phyloP scores from a whole-genome alignment of 192 early-diverging fungal genomes.

The Pilobolus umbonatus region DNA sequence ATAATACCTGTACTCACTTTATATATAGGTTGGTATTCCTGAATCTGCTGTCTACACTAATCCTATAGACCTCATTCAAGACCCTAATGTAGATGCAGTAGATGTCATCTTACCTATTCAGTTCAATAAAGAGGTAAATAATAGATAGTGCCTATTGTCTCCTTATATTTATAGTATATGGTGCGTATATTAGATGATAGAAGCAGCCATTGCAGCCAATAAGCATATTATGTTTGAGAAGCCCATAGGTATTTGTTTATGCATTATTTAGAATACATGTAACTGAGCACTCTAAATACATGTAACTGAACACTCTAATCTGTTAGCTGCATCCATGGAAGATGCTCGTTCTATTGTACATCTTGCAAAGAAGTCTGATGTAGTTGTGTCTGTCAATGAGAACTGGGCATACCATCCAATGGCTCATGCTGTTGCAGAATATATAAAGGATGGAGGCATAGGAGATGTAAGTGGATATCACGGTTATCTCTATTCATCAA shows the following conservation, averaged over 20 bases:
- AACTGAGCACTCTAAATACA: not conserved
- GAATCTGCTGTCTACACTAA: constrained; percentile 32
- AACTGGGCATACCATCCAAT: constrained; percentile 31
- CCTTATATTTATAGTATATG: not conserved
- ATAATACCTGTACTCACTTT: no score
- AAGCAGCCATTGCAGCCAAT: constrained; percentile 27
- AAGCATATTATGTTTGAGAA: constrained; percentile 37
- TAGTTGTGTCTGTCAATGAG: constrained; percentile 30
- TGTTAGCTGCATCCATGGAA: constrained; percentile 26
- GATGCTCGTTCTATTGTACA: constrained; percentile 31
- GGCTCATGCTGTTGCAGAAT: constrained; percentile 22
- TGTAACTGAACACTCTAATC: not conserved
- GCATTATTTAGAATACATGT: not conserved
- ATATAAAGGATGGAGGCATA: constrained; percentile 25
- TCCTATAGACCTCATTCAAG: constrained; percentile 26
- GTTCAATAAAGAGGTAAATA: constrained; percentile 28
- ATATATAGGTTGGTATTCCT: constrained; percentile 28
- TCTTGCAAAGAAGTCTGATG: constrained; percentile 9
- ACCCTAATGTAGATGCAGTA: constrained; percentile 29
- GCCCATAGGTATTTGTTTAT: constrained; percentile 27
- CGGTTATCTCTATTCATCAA: not conserved
- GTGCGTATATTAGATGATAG: constrained; percentile 12
- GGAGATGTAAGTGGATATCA: constrained; percentile 31
- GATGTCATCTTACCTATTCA: constrained; percentile 34
- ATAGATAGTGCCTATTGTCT: not conserved